phyloP scores from a whole-genome alignment of 2,329 filamentous ascomycete genomes.

The Bipolaris oryzae region DNA sequence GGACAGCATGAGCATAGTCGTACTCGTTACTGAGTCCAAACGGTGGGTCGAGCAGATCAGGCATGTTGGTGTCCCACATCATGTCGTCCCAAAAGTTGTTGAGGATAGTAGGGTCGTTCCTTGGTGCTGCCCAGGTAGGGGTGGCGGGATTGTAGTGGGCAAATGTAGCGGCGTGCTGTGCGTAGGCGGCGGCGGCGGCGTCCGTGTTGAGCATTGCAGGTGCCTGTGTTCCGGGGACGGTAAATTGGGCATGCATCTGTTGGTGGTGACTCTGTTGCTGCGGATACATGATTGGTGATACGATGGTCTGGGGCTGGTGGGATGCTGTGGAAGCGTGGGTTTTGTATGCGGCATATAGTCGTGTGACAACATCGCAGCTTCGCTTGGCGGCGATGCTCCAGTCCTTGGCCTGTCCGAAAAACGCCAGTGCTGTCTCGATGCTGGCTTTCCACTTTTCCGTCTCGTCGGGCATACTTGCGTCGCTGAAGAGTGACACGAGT shows the following conservation, averaged over 20 bases:
- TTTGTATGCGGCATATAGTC: constrained; percentile 52
- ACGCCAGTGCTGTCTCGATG: constrained; percentile 51
- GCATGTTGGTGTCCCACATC: constrained; percentile 51
- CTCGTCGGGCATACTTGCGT: constrained; percentile 54
- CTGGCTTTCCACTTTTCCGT: constrained; percentile 50
- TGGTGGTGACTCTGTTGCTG: constrained; percentile 10
- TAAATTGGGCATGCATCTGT: constrained; percentile 22
- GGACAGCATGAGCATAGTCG: constrained; percentile 42
- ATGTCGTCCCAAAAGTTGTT: constrained; percentile 51
- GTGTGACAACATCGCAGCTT: constrained; percentile 50
- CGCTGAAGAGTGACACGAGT: constrained; percentile 75
- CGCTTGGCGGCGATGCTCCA: constrained; percentile 55
- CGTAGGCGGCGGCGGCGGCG: constrained; percentile 4
- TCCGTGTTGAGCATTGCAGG: constrained; percentile 25
- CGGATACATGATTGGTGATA: constrained; percentile 14
- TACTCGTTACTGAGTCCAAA: constrained; percentile 44
- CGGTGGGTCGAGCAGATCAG: constrained; percentile 46
- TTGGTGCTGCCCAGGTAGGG: constrained; percentile 30
- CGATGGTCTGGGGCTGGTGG: constrained; percentile 21
- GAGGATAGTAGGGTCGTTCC: constrained; percentile 37
- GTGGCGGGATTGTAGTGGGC: constrained; percentile 39
- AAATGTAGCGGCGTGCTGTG: constrained; percentile 2
- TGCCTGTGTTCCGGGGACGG: constrained; percentile 16
- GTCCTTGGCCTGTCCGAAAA: constrained; percentile 52
- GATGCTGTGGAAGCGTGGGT: constrained; percentile 28